Evolutionary conservation across 371 early-diverging fungal genomes (phyloP).

Genomic region (Choanephora cucurbitarum): DNA sequence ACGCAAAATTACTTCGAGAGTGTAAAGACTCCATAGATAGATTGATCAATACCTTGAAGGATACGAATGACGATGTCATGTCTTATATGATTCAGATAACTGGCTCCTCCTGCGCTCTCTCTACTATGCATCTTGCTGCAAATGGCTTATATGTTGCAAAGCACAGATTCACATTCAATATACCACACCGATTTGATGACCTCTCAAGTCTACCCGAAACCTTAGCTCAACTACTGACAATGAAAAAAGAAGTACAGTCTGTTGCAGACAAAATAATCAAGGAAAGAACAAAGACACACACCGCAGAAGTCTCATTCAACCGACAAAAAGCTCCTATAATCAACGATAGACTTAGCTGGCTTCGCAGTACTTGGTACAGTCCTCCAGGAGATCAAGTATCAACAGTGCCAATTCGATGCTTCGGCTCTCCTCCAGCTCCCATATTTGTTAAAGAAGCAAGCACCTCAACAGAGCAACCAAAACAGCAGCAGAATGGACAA

Average conservation of each 20-base stretch:
- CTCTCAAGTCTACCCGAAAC: slow-evolving; percentile 10
- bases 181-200: slow-evolving; percentile 16
- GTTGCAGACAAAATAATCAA: slow-evolving; percentile 20
- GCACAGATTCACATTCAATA: slow-evolving; percentile 19
- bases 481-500: slow-evolving; percentile 5
- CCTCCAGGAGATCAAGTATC: slow-evolving; percentile 8
- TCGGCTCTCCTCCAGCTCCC: slow-evolving; percentile 10
- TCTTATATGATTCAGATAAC: slow-evolving; percentile 20
- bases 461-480: background rate
- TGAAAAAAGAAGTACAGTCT: slow-evolving; percentile 20
- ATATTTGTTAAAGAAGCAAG: background rate
- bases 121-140: slow-evolving; percentile 22
- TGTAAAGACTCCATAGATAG: slow-evolving; percentile 20
- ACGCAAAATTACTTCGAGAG: slow-evolving; percentile 18
- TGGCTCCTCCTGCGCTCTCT: slow-evolving; percentile 22
- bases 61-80: slow-evolving; percentile 11
- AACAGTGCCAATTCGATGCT: slow-evolving; percentile 8
- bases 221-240: slow-evolving; percentile 18
- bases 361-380: slow-evolving; percentile 22
- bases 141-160: slow-evolving; percentile 24
- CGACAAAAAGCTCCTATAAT: slow-evolving; percentile 9
- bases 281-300: slow-evolving; percentile 19
- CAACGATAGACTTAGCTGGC: slow-evolving; percentile 24
- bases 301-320: slow-evolving; percentile 23
- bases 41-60: slow-evolving; percentile 11